Evolutionary conservation across 495 filamentous ascomycete species (phyloP), one percentile per base, ranked within the genome.

Genomic region (Lasiosphaeria ovina): DNA sequence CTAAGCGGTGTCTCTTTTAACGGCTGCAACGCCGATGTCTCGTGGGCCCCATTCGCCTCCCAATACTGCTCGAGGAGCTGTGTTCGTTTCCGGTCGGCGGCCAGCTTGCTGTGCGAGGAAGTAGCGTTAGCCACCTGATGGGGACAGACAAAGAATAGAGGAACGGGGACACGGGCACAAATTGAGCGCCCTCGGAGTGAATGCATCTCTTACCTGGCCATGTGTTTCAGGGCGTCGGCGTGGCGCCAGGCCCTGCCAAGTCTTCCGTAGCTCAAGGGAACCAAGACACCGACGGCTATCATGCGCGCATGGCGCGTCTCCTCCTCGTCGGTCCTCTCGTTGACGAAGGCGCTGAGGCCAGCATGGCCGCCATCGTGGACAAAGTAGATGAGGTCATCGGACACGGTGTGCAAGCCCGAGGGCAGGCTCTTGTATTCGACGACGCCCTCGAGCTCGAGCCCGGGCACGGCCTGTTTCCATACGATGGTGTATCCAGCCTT

Each of bases 381-480:
- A 72, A 97, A 98, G 73, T 97, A 97, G 57, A 98, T 88, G 12
- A 97, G 77, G 72, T 98, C 94, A 55, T 91, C 85, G 50, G 87
- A 78, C 9, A 97, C 90, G 59, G 90, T 90, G 77, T 98, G 94
- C 49, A 97, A 74, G 42, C 94, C 94, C 0, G 93, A 97, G 1
- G 94, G 94, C 47, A 98, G 81, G 55, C 77, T 93, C 74, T 97
- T 97, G 82, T 89, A 98, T 72, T 98, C 94, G 55, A 98, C 92
- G 48, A 86, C 86, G 44, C 91, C 91, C 69, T 95, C 91, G 50
- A 98, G 82, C 61, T 91, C 84, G 54, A 96, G 86, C 47, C 85
- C 88, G 16, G 84, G 80, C 5, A 83, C 72, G 16, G 89, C 83
- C 45, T 82, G 85, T 70, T 94, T 89, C 93, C 93, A 97, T 11